Conservation (phyloP, 1,139 yeast species). For the Taphrina deformans region DNA sequence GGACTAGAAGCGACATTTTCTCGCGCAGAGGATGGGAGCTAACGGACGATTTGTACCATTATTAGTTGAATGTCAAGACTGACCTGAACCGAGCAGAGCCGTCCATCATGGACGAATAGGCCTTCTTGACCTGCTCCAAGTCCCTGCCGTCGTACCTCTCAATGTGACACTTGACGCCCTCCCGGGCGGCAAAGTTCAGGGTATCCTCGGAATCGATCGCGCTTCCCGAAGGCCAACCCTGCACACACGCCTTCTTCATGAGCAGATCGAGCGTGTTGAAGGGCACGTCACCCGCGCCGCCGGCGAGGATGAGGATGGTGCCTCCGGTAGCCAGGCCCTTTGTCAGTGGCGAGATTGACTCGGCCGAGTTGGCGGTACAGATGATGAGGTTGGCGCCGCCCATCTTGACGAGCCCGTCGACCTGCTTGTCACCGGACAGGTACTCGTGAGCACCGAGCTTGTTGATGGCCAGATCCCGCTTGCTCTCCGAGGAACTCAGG, state of each 20-base stretch:
- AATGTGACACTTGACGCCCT: constrained; percentile 10
- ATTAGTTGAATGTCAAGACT: constrained; percentile 15
- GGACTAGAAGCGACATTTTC: no score
- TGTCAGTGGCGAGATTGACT: constrained; percentile 5
- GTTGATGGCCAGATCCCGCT: constrained; percentile 44
- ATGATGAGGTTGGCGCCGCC: constrained; percentile 23
- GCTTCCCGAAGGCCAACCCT: constrained; percentile 17
- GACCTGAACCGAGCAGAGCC: constrained; percentile 15
- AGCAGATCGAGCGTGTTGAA: constrained; percentile 2
- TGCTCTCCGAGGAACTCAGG: constrained; percentile 46
- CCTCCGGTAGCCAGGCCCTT: constrained; percentile 12
- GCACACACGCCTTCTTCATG: constrained; percentile 5
- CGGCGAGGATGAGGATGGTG: constrained; percentile 17
- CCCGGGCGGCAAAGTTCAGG: constrained; percentile 6
- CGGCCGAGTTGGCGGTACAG: constrained; percentile 11
- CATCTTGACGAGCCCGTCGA: constrained; percentile 9
- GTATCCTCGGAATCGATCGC: constrained; percentile 22
- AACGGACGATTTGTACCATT: no score
- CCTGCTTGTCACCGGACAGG: constrained; percentile 16
- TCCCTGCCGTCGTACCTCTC: constrained; percentile 2
- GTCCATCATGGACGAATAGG: constrained; percentile 6
- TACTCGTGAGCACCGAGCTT: constrained; percentile 23
- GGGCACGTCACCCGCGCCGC: constrained; percentile 7
- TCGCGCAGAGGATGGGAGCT: no score
- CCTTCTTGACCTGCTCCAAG: constrained; percentile 18